These are phyloP conservation scores for Pezicula rhizophila DNA, from an alignment of 2,329 filamentous ascomycete species.

Conservation along the genomic window DNA sequence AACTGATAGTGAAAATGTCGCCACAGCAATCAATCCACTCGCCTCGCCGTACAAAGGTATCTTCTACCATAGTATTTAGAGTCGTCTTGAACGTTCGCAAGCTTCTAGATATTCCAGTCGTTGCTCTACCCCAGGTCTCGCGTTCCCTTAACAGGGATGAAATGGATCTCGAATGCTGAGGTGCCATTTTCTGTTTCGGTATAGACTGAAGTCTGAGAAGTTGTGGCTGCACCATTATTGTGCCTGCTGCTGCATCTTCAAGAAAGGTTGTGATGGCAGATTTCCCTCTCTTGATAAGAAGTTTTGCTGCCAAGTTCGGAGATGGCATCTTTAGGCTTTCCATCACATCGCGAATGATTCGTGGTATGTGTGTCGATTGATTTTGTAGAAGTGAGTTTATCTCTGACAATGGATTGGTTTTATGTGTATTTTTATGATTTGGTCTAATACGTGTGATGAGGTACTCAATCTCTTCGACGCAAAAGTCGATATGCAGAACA, in stretches of 20 bases:
- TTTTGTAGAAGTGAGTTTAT: constrained; percentile 4
- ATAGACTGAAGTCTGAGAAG: constrained; percentile 2
- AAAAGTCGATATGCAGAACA: constrained; percentile 14
- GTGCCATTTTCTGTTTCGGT: not conserved
- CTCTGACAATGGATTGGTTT: not conserved
- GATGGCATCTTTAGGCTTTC: constrained; percentile 2
- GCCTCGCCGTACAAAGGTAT: constrained; percentile 41
- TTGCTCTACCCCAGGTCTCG: constrained; percentile 17
- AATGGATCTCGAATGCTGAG: constrained; percentile 1
- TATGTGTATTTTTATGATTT: not conserved
- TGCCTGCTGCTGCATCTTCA: constrained; percentile 10
- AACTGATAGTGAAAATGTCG: constrained; percentile 52
- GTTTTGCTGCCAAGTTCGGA: constrained; percentile 40
- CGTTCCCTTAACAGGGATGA: constrained; percentile 17
- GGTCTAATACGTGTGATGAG: constrained; percentile 1
- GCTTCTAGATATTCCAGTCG: constrained; percentile 10
- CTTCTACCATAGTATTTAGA: constrained; percentile 34
- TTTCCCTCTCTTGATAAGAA: constrained; percentile 47
- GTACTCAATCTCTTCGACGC: constrained; percentile 8
- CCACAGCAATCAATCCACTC: constrained; percentile 58
- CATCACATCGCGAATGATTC: constrained; percentile 1
- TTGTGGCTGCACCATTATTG: constrained; percentile 1
- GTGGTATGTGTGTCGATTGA: not conserved
- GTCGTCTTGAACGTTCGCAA: constrained; percentile 14
- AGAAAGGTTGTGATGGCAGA: constrained; percentile 12